Percentiles rank a stretch among this genome's conserved stretches.
These are phyloP conservation scores for Cercis canadensis DNA, from an alignment of 306 rosid genomes.

Conservation along the genomic window DNA sequence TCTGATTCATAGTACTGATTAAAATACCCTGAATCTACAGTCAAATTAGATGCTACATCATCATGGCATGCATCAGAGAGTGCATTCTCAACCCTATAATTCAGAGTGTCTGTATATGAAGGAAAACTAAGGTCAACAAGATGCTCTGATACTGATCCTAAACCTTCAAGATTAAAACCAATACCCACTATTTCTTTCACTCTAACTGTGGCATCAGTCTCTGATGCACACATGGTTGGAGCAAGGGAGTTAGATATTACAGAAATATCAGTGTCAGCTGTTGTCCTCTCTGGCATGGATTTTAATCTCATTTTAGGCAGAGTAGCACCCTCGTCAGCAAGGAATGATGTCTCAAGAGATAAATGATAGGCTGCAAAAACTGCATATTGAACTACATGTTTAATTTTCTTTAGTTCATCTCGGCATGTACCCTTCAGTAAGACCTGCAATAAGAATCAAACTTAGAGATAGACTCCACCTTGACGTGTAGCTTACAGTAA, in stretches of 20 bases:
- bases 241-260: constrained; percentile 37
- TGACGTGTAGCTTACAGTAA: constrained; percentile 13
- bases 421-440: constrained; percentile 81
- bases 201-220: constrained; percentile 47
- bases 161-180: constrained; percentile 51
- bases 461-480: constrained; percentile 40
- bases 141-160: constrained; percentile 45
- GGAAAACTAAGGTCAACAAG: constrained; percentile 48
- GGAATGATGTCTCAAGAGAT: constrained; percentile 96
- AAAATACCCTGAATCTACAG: constrained; percentile 39
- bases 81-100: constrained; percentile 40
- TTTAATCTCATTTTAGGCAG: constrained; percentile 72
- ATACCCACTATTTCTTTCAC: constrained; percentile 41
- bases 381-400: constrained; percentile 85
- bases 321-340: constrained; percentile 98
- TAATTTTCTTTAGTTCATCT: constrained; percentile 89
- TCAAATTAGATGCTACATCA: constrained; percentile 49
- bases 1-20: constrained; percentile 48
- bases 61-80: constrained; percentile 45
- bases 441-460: constrained; percentile 62
- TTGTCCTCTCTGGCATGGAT: constrained; percentile 51
- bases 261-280: constrained; percentile 49
- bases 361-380: constrained; percentile 98
- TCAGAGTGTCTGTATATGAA: constrained; percentile 45
- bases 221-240: constrained; percentile 46